Conservation (phyloP, 2,329 filamentous ascomycete species). For the Aspergillus aculeatus region DNA sequence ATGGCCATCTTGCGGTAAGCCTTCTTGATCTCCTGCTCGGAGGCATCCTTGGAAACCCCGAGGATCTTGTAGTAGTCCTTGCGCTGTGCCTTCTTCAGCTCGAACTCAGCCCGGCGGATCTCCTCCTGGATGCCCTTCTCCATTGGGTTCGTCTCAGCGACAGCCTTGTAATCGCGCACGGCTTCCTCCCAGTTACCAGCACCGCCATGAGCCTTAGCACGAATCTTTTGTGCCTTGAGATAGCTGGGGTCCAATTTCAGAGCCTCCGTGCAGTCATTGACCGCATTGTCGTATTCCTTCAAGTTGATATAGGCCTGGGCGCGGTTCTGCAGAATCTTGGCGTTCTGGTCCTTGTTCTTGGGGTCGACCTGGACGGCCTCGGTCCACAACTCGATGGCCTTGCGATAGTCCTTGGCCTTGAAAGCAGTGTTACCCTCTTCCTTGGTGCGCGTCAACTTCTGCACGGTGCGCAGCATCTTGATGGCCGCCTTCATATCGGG, state of each 20-base stretch:
- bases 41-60: constrained; percentile 79
- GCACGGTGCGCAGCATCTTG: constrained; percentile 83
- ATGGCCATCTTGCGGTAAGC: constrained; percentile 95
- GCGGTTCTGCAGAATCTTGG: constrained; percentile 91
- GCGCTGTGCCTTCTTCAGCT: constrained; percentile 94
- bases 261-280: constrained; percentile 82
- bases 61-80: constrained; percentile 99
- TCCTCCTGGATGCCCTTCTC: constrained; percentile 81
- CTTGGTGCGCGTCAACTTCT: constrained; percentile 90
- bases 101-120: constrained; percentile 83
- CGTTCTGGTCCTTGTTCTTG: constrained; percentile 84
- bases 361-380: constrained; percentile 83
- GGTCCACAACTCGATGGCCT: constrained; percentile 81
- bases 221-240: constrained; percentile 87
- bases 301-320: constrained; percentile 77
- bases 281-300: constrained; percentile 78
- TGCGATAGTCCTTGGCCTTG: constrained; percentile 76
- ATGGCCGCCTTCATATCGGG: constrained; percentile 87
- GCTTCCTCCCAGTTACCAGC: constrained; percentile 91
- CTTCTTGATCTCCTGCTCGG: constrained; percentile 86
- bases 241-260: constrained; percentile 80
- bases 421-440: constrained; percentile 88
- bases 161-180: constrained; percentile 80
- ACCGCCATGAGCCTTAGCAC: constrained; percentile 83
- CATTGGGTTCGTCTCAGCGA: constrained; percentile 77